Evolutionary conservation across 2,329 filamentous ascomycete species (phyloP), one percentile per base, ranked within the genome.

Genomic region (Gremmenia infestans): DNA sequence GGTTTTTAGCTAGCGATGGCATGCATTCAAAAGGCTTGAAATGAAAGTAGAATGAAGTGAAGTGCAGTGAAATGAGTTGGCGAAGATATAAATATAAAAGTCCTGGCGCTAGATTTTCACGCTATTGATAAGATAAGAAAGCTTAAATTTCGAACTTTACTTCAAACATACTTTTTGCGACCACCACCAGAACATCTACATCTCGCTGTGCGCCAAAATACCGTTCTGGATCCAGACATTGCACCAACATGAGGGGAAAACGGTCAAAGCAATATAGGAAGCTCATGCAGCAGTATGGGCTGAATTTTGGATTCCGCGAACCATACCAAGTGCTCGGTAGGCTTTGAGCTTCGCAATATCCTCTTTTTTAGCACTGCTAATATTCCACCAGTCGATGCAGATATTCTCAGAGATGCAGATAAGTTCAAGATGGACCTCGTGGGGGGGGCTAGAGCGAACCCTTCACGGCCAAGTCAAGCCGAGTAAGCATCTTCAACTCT

Each of bases 351-450:
- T 68, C 40, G 43, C 56, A 17, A 59, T 59, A 55, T 35, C 47
- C 28, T 17, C 15, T 25, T 7, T 32, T 36, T 54, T 57, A 47
- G 50, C 36, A 55, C 42, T 36, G 48, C 51, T 59, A 48, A 55
- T 45, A 5, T 53, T 56, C 46, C 54, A 61, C 63, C 65, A 83
- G 85, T 97, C 59, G 92, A 96, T 70, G 89, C 90, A 57, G 85
- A 91, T 62, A 89, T 97, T 65, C 81, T 97, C 51, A 81, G 83
- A 67, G 90, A 95, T 70, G 86, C 91, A 22, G 83, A 87, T 62
- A 82, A 83, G 50, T 94, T 89, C 76, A 94, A 93, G 68, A 96
- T 97, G 88, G 88, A 96, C 60, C 77, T 97, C n/a, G 76, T 88
- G 50, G 80, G 81, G 81, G 39, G 83, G 87, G 22, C 76, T 97